Base-by-base conservation (phyloP, 495 filamentous ascomycete species). In the Aspergillus kassunensis region DNA sequence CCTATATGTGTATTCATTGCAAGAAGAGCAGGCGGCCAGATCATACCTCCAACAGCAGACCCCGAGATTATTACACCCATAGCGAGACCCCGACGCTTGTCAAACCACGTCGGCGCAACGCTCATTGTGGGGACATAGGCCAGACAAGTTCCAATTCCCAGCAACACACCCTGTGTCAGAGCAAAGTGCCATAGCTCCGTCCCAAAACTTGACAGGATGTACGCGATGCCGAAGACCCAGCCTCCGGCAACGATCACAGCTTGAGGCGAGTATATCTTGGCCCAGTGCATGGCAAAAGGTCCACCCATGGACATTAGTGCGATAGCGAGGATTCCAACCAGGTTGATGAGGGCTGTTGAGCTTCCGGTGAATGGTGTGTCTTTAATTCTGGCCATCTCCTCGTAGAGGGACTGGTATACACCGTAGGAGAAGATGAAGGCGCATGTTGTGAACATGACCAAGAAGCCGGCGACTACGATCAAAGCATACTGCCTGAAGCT, bases 171-270 rank as follows among this genome's bases (percentile, higher is more conserved):
- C 58, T 86, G 83, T 0, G 75, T 74, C 8, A 87, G 70, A 53
- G 80, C 71, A 57, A 86, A 79, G 37, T 86, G 79, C 68, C 72
- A 85, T 59, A 81, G 79, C 30, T 70, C 54, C 31, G 63, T 70
- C 56, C 80, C 82, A 1, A 85, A 58, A 44, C 73, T 78, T 4
- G 69, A 70, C 64, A 85, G 74, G 69, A 86, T 80, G 18, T 61
- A 68, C 8, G 66, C 64, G 2, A 74, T 54, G 13, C 59, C 67
- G 27, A 72, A 67, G 12, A 75, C 53, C 27, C 69, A 43, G 20
- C 65, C 70, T 23, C 70, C 72, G 25, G 56, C 47, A 49, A 67
- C 59, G 20, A 64, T 65, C 0, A 73, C 63, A 0, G 48, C 59
- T 25, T 68, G 61, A 12, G 73, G 73, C 4, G 61, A 62, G 55